These are phyloP conservation scores for Candida tibetensis DNA, from an alignment of 805 yeast species.

Conservation along the genomic window DNA sequence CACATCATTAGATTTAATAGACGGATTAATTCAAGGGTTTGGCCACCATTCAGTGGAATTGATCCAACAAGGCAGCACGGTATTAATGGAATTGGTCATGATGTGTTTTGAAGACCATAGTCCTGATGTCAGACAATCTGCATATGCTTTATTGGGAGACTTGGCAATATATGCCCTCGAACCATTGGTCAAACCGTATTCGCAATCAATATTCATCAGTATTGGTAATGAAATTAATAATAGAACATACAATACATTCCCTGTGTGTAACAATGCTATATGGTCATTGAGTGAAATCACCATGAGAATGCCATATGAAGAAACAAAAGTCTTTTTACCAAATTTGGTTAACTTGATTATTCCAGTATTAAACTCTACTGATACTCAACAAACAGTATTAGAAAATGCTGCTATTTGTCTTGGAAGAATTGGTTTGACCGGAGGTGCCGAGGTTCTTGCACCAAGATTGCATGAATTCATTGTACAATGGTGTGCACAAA, in stretches of 20 bases:
- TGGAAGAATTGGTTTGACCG: conserved; percentile 74
- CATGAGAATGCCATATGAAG: conserved; percentile 48
- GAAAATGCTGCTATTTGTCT: conserved; percentile 89
- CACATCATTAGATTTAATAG: conserved; percentile 84
- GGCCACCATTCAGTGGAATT: conserved; percentile 59
- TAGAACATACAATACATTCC: conserved; percentile 46
- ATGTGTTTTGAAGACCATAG: conserved; percentile 71
- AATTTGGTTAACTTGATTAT: conserved; percentile 56
- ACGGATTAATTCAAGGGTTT: conserved; percentile 90
- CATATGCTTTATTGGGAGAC: conserved; percentile 89
- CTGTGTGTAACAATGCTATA: conserved; percentile 83
- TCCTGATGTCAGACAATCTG: conserved; percentile 90
- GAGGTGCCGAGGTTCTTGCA: conserved; percentile 53
- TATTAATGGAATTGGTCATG: conserved; percentile 60
- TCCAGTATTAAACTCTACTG: conserved; percentile 53
- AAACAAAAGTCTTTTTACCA: conserved; percentile 50
- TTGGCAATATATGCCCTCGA: conserved; percentile 61
- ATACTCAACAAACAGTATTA: conserved; percentile 59
- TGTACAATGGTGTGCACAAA: conserved; percentile 66
- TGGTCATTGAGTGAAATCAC: conserved; percentile 93
- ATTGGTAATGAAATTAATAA: conserved; percentile 67
- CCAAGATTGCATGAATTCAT: conserved; percentile 58
- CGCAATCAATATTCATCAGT: conserved; percentile 56
- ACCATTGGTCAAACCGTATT: conserved; percentile 44
- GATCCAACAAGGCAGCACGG: conserved; percentile 35